Evolutionary conservation across 768 basidiomycete genomes (phyloP).

Genomic region (Suillus subaureus): DNA sequence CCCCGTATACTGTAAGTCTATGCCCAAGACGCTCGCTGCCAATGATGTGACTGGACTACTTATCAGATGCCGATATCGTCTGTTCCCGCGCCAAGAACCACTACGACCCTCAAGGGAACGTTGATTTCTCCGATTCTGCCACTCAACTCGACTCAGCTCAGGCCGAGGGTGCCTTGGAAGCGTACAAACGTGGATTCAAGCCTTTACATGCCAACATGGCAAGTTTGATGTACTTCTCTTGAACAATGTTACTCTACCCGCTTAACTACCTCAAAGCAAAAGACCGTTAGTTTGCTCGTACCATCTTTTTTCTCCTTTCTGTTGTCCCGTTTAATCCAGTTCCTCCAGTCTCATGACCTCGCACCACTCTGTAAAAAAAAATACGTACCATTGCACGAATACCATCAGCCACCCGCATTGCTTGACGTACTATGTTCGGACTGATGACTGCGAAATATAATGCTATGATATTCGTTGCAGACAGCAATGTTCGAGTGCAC

Average conservation of each 20-base stretch:
- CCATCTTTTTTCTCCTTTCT: no score
- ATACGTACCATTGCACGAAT: background rate
- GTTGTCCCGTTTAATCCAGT: background rate
- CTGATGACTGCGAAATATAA: background rate
- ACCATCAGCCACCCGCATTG: background rate
- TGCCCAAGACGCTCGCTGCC: background rate
- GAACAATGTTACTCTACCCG: conserved; percentile 7
- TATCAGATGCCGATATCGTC: conserved; percentile 71
- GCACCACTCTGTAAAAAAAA: background rate
- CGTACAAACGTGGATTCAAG: conserved; percentile 56
- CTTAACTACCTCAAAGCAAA: background rate
- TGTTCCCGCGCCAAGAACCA: conserved; percentile 83
- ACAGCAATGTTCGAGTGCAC: background rate
- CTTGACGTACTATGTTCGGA: background rate
- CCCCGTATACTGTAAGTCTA: conserved; percentile 71
- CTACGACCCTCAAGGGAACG: conserved; percentile 60
- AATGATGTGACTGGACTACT: conserved; percentile 2
- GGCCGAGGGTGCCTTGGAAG: conserved; percentile 45
- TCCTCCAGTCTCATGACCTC: background rate
- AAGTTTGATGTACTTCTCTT: conserved; percentile 62
- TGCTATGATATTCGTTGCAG: background rate
- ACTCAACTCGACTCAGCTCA: conserved; percentile 46
- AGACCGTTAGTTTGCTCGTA: background rate
- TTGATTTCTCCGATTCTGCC: conserved; percentile 64
- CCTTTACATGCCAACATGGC: conserved; percentile 55